phyloP scores from a whole-genome alignment of 805 yeast genomes.

The Starmerella vaccinii region DNA sequence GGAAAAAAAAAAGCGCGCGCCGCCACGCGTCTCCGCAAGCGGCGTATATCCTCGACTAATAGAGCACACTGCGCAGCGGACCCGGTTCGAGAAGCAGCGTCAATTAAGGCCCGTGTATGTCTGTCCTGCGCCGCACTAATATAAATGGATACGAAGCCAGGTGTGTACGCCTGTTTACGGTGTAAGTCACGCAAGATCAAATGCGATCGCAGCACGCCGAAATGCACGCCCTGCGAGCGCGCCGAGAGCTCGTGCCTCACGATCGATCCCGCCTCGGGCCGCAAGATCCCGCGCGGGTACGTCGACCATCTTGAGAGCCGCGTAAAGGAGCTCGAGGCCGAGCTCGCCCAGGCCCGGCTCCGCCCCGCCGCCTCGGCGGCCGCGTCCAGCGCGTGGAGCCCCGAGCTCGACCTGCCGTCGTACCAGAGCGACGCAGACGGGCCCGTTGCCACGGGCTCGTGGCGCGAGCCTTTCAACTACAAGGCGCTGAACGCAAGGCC shows the following conservation, averaged over 20 bases:
- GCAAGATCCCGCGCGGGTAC: slow-evolving; percentile 68
- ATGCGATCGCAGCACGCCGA: slow-evolving; percentile 61
- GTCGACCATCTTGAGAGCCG: slow-evolving; percentile 61
- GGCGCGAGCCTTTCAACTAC: neutral
- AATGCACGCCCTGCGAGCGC: slow-evolving; percentile 51
- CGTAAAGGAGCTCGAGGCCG: slow-evolving; percentile 45
- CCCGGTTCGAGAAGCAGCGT: too few species aligned
- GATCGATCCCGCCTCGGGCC: slow-evolving; percentile 77
- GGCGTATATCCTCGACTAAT: too few species aligned
- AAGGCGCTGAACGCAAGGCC: neutral
- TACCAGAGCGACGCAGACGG: neutral
- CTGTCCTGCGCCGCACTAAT: too few species aligned
- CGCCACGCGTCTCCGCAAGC: too few species aligned
- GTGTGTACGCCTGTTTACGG: slow-evolving; percentile 56
- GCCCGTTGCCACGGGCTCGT: neutral
- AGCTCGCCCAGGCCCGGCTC: slow-evolving; percentile 36
- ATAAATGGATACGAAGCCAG: slow-evolving; percentile 3
- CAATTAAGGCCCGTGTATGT: too few species aligned
- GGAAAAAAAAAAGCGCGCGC: too few species aligned
- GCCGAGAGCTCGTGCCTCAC: slow-evolving; percentile 71
- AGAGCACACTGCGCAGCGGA: too few species aligned
- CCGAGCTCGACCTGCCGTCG: slow-evolving; percentile 6
- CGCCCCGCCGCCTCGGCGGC: slow-evolving; percentile 24
- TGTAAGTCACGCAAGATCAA: slow-evolving; percentile 59
- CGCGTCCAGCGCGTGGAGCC: slow-evolving; percentile 6